Evolutionary conservation across 2,329 filamentous ascomycete genomes (phyloP).

Genomic region (Alternaria panax): DNA sequence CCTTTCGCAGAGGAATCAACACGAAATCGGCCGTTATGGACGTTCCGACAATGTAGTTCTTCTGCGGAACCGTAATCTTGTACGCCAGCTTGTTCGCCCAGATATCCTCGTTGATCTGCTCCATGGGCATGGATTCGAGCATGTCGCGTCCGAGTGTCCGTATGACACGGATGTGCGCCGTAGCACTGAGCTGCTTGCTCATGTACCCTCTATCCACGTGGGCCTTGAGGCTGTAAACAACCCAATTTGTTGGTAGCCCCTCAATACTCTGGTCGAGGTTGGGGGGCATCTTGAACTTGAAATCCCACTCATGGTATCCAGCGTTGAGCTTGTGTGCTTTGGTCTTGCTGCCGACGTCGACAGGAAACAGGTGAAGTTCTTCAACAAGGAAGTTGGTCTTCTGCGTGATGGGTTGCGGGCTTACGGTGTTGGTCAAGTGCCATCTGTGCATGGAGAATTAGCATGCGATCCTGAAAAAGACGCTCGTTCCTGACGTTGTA

Average conservation of each 20-base stretch:
- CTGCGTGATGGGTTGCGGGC: conserved; percentile 54
- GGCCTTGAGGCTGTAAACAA: conserved; percentile 90
- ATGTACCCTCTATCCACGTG: conserved; percentile 87
- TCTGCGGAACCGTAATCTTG: conserved; percentile 89
- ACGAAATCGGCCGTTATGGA: conserved; percentile 83
- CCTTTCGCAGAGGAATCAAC: conserved; percentile 87
- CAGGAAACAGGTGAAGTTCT: conserved; percentile 54
- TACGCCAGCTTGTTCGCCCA: conserved; percentile 99
- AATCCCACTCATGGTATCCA: conserved; percentile 59
- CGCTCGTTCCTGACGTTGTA: neutral
- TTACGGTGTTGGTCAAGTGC: conserved; percentile 49
- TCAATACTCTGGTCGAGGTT: conserved; percentile 83
- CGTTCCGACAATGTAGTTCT: conserved; percentile 94
- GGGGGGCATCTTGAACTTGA: conserved; percentile 57
- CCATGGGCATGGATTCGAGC: conserved; percentile 66
- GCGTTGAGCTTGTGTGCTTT: conserved; percentile 59
- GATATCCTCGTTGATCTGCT: conserved; percentile 84
- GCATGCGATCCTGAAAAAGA: conserved; percentile 6
- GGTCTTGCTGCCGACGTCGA: conserved; percentile 45
- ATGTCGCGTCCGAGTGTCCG: conserved; percentile 66
- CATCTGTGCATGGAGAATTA: conserved; percentile 37
- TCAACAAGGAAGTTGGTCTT: conserved; percentile 58
- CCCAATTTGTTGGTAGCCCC: conserved; percentile 82
- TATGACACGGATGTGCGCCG: conserved; percentile 66
- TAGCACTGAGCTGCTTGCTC: conserved; percentile 82